Evolutionary conservation across 495 filamentous ascomycete species (phyloP), one percentile per base, ranked within the genome.

Genomic region (Tetracladium setigerum): DNA sequence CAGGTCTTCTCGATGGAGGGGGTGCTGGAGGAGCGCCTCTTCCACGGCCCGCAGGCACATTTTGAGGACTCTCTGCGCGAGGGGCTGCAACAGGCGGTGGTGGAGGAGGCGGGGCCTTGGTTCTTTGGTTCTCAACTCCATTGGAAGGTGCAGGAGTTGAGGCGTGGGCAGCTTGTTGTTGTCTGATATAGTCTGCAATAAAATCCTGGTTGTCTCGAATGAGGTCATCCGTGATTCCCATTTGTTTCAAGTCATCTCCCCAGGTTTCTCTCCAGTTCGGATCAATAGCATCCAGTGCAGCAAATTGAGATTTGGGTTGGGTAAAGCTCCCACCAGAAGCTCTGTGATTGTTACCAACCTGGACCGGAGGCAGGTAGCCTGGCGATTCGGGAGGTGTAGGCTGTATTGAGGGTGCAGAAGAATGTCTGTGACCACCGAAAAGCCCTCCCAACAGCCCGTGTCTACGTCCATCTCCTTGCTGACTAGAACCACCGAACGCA

Each of bases 131-230:
- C 35, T 78, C 66, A 15, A 64, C 58, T 16, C 56, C 56, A 50
- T 62, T 62, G 27, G 52, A 50, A 14, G 57, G 49, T 9, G 65
- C 54, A 33, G 55, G 24, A 12, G 47, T 33, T 11, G 62, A 39
- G 46, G 38, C 38, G 19, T 67, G 66, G 56, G 72, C 72, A 24
- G 74, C 74, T 62, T 91, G 86, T 27, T 27, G 80, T 62, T 92
- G 76, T 53, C 83, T 83, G 54, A 96, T 83, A 58, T 92, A 98
- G 14, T 81, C 73, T 63, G 91, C 87, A 63, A 97, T 98, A 55
- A 96, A 97, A 44, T 95, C 91, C 34, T 89, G 84, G 58, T 96
- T 90, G 47, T 94, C 86, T 44, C 79, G 82, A 47, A 97, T 92
- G 55, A 92, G 83, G 59, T 95, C 91, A 57, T 92, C 86, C 1